Percentiles rank a stretch among this genome's conserved stretches.
These are phyloP conservation scores for Fusarium veterinarium DNA, from an alignment of 2,329 filamentous ascomycete species.

Conservation along the genomic window DNA sequence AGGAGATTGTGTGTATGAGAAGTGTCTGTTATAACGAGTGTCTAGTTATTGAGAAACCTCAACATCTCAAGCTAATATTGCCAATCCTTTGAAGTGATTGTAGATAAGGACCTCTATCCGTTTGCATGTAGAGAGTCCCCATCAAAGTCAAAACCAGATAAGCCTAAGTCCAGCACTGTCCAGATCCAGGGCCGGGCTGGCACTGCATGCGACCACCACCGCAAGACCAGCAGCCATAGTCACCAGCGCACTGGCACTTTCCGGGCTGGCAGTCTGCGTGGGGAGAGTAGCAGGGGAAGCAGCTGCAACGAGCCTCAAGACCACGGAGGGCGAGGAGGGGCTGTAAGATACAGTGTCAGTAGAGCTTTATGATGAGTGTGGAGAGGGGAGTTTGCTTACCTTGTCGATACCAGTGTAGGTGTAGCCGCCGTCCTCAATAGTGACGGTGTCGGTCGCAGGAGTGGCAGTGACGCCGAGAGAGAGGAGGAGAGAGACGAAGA, in stretches of 20 bases:
- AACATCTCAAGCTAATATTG: too few relatives aligned
- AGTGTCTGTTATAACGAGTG: too few relatives aligned
- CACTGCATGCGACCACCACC: conserved; percentile 14
- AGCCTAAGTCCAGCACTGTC: conserved; percentile 7
- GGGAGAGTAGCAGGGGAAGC: conserved; percentile 24
- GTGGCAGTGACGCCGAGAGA: conserved; percentile 9
- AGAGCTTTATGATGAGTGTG: accelerated
- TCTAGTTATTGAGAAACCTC: too few relatives aligned
- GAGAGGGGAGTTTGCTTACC: not conserved
- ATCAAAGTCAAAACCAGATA: too few relatives aligned
- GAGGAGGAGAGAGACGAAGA: conserved; percentile 6
- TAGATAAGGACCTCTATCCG: too few relatives aligned
- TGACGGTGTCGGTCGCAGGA: conserved; percentile 2
- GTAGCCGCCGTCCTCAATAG: conserved; percentile 1
- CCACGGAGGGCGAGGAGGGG: conserved; percentile 14
- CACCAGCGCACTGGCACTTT: conserved; percentile 5
- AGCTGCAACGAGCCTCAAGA: conserved; percentile 7
- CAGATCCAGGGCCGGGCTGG: conserved; percentile 5
- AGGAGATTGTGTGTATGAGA: too few relatives aligned
- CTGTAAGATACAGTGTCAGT: accelerated
- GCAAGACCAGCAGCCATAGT: conserved; percentile 23
- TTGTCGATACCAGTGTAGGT: conserved; percentile 21
- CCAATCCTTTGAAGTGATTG: too few relatives aligned
- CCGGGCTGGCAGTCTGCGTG: conserved; percentile 1
- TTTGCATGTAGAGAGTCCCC: too few relatives aligned